Conservation (phyloP, 129 eudicot species). For the Heracleum sosnowskyi region DNA sequence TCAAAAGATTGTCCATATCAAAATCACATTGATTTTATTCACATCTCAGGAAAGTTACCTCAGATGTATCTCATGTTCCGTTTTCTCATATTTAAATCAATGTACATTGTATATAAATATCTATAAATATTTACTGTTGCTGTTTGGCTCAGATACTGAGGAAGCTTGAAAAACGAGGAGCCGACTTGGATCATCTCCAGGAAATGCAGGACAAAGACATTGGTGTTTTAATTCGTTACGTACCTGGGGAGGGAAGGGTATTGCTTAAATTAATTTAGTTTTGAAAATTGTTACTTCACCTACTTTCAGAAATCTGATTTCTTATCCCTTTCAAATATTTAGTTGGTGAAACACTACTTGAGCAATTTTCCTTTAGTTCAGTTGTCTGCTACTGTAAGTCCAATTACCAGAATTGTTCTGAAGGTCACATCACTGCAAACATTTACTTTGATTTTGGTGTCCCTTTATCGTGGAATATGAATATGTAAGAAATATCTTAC, state of each 20-base stretch:
- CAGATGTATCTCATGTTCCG: conserved; percentile 36
- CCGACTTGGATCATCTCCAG: conserved; percentile 68
- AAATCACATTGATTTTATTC: no score
- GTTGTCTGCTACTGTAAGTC: conserved; percentile 95
- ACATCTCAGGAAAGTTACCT: no score
- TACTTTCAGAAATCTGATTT: conserved; percentile 11
- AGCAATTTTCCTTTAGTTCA: conserved; percentile 78
- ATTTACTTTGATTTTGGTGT: background rate
- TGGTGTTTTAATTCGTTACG: conserved; percentile 90
- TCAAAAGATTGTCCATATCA: no score
- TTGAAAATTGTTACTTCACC: conserved; percentile 3
- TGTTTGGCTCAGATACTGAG: conserved; percentile 56
- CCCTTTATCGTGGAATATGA: background rate
- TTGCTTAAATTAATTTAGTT: conserved; percentile 11
- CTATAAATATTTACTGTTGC: conserved; percentile 12
- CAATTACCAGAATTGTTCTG: conserved; percentile 94
- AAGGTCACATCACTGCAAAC: conserved; percentile 48
- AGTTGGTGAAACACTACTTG: conserved; percentile 83
- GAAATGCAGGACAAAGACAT: conserved; percentile 94
- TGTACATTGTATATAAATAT: background rate
- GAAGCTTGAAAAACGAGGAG: conserved; percentile 91
- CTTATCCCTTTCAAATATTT: conserved; percentile 22
- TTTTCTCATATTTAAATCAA: background rate
- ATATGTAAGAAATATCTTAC: background rate
- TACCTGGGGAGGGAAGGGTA: conserved; percentile 98